Evolutionary conservation across 345 rosid genomes (phyloP), one percentile per base, ranked within the genome.

Genomic region (Eucalyptus shirleyi): DNA sequence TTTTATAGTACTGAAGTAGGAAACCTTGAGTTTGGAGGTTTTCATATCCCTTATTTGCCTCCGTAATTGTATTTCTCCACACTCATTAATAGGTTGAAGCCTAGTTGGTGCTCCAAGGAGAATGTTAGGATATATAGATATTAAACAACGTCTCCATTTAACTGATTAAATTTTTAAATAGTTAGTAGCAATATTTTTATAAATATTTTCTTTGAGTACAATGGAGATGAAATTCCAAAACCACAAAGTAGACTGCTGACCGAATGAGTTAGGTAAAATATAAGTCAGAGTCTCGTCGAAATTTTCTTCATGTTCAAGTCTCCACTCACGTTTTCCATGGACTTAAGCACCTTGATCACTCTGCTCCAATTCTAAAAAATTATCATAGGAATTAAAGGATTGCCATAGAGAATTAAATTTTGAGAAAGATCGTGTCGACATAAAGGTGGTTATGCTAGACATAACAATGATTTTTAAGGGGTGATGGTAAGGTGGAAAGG

Each of bases 361-460:
- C 2, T 53, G 2, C 56, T 53, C 5, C 24, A 53, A 19, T 53
- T 19, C 56, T 53, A 1, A 53, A 3, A 53, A 19, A 53, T 53
- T 53, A 53, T 19, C 5, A 53, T 53, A 53, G 10, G 24, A 19
- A 53, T 53, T 2, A 53, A 53, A 53, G 56, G 10, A 19, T 53
- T 8, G 2, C 24, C 2, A 53, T 53, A 53, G 24, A 19, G 56
- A 53, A 53, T 53, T 53, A 53, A 7, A 53, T 53, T 53, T 53
- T 1, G 0, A 19, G 9, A 53, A 53, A 8, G 24, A 19, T 53
- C 2, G 5, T 19, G 56, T 53, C 10, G 10, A 53, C 10, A 53
- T 53, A 53, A 8, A 2, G 56, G 5, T 53, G 24, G 10, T 53
- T 19, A 19, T 19, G 56, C 9, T 2, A 3, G 23, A 18, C 2